Evolutionary conservation across 495 filamentous ascomycete species (phyloP), one percentile per base, ranked within the genome.

Genomic region (Achaetomiella virescens): DNA sequence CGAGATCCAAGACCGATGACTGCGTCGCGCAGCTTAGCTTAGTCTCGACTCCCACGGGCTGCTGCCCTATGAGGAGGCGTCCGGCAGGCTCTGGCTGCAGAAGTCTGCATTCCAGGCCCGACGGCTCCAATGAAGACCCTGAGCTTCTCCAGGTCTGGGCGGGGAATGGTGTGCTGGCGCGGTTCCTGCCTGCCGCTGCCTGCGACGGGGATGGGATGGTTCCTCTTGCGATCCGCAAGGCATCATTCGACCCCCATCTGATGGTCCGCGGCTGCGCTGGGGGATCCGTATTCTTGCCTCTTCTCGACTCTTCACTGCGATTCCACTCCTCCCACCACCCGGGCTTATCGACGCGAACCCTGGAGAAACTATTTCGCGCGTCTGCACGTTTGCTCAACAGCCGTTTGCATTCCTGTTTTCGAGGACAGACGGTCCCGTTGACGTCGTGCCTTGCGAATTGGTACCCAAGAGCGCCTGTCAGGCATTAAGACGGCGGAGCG

Each of bases 391-490:
- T 46, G 40, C 7, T 42, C 38, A 21, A 50, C 24, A 18, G 41
- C 37, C 41, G 33, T 24, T 40, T 31, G 51, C 33, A 43, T 38
- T 9, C 46, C 46, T 36, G 51, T 50, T 44, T 50, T 20, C 27
- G 31, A 45, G n/a, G 47, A 57, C 40, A 38, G 29, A 37, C 50
- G 31, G 38, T 31, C 14, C 14, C 48, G 20, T 47, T 57, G 48
- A 41, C 18, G 48, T 45, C 15, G 48, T 51, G 37, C 31, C 57
- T 21, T 55, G 38, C 25, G 47, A 47, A 49, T 70, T 68, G 68
- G 35, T 70, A 68, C 68, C 68, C 66, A 70, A 70, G 55, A 50
- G 15, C 54, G 57, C 33, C 27, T 56, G 55, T 70, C 66, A 64
- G 68, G 68, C 66, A 70, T 50, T 48, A 68, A 70, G 62, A 44